Evolutionary conservation across 305 asterid species (phyloP), one percentile per base, ranked within the genome.

Genomic region (Fraxinus paxiana): DNA sequence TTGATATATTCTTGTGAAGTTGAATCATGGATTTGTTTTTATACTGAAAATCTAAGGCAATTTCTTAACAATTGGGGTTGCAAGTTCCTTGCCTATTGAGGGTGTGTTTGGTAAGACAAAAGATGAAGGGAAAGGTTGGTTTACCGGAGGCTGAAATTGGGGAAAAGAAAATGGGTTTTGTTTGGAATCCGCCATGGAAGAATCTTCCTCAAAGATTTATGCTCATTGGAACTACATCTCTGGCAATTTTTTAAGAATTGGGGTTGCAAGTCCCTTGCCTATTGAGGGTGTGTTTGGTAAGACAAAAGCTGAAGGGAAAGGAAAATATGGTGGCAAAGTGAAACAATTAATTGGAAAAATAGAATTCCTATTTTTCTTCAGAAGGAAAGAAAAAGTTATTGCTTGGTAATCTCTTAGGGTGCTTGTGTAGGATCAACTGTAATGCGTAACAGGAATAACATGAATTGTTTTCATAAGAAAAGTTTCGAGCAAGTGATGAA

Each of bases 401-500:
- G 70, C 61, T 75, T 15, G 59, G 73, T 67, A 13, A 18, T 28
- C 22, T 15, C 5, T 15, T 79, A 10, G 73, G 18, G 12, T 79
- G 74, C 63, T 56, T 82, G 38, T n/a, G 3, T 13, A 72, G 79
- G 24, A 33, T 30, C 35, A 20, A 79, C 8, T 33, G 30, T 56
- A 5, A 28, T 2, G 73, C 59, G 34, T 79, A 76, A 73, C 72
- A 70, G 59, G 77, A 77, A 37, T 22, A 31, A 59, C 77, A 63
- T 54, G 78, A 51, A n/a, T 46, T 26, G 12, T 17, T 6, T 26
- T 24, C 31, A 31, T 26, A 65, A 18, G 69, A 30, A 75, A 31
- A 76, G 78, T 30, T 73, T 17, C 46, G 2, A 17, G 17, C 43
- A 48, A 46, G 75, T 65, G 73, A 63, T 65, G 30, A 35, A 6